These are phyloP conservation scores for Verticillium alfalfae DNA, from an alignment of 2,329 filamentous ascomycete species.

Conservation along the genomic window DNA sequence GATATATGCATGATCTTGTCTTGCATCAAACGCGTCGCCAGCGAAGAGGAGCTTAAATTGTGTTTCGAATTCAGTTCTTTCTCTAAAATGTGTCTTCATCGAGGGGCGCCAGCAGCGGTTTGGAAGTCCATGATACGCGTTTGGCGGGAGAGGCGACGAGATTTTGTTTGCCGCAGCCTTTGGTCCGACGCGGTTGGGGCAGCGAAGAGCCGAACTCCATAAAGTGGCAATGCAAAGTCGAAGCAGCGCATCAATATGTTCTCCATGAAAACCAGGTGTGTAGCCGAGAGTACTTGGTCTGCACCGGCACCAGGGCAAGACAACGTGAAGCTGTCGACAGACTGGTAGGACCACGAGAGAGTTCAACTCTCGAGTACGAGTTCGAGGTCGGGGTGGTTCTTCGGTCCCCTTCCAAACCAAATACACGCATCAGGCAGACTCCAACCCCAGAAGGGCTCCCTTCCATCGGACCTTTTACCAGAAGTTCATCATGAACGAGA, in stretches of 20 bases:
- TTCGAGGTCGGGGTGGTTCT: background rate
- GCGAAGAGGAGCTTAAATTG: background rate
- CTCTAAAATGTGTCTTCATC: constrained; percentile 41
- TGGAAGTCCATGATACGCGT: constrained; percentile 17
- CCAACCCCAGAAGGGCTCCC: constrained; percentile 38
- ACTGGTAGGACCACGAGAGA: background rate
- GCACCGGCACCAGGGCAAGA: background rate
- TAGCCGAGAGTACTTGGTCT: background rate
- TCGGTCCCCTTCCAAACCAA: background rate
- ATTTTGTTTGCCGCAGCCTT: constrained; percentile 53
- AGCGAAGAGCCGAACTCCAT: constrained; percentile 45
- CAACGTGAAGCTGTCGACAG: background rate
- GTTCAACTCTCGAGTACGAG: background rate
- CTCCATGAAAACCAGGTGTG: constrained; percentile 13
- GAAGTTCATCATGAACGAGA: constrained; percentile 42
- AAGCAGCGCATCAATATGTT: constrained; percentile 9
- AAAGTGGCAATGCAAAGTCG: constrained; percentile 33
- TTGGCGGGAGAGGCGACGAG: constrained; percentile 1
- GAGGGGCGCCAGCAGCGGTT: constrained; percentile 43
- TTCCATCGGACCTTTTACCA: constrained; percentile 63
- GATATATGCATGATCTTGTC: background rate
- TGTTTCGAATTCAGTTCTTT: constrained; percentile 62
- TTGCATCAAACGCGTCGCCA: background rate
- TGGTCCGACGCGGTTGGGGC: constrained; percentile 43
- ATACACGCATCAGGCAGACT: background rate